Evolutionary conservation across 2,329 filamentous ascomycete species (phyloP).

Genomic region (Fusarium sp.): DNA sequence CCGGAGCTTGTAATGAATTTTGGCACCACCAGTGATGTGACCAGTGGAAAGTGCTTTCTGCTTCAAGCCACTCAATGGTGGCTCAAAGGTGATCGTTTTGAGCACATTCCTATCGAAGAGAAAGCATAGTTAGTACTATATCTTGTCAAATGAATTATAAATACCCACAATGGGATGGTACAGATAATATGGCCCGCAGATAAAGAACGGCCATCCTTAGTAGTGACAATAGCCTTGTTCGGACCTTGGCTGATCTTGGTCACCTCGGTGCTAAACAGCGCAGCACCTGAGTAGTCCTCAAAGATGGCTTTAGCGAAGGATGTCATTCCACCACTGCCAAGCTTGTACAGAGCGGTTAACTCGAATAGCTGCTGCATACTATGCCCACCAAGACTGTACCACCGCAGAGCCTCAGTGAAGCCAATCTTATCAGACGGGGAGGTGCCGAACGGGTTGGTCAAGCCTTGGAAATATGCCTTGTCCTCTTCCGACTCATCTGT

Average conservation of each 20-base stretch:
- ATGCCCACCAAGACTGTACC: slow-evolving; percentile 44
- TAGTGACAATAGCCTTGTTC: background rate
- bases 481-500: background rate
- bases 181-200: background rate
- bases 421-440: background rate
- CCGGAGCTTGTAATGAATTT: background rate
- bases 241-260: background rate
- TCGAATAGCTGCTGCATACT: no score
- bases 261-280: background rate
- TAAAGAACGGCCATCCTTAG: background rate
- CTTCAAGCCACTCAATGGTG: background rate
- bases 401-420: background rate
- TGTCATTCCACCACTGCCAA: background rate
- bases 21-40: background rate
- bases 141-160: background rate
- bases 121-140: no score
- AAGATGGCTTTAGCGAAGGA: background rate
- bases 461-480: background rate
- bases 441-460: slow-evolving; percentile 1
- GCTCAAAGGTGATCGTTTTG: background rate
- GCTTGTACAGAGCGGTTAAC: background rate
- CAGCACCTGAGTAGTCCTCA: background rate
- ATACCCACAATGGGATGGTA: background rate
- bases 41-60: background rate
- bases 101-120: no score